Base-by-base conservation (phyloP, 2,329 filamentous ascomycete species). In the Calonectria pteridis region DNA sequence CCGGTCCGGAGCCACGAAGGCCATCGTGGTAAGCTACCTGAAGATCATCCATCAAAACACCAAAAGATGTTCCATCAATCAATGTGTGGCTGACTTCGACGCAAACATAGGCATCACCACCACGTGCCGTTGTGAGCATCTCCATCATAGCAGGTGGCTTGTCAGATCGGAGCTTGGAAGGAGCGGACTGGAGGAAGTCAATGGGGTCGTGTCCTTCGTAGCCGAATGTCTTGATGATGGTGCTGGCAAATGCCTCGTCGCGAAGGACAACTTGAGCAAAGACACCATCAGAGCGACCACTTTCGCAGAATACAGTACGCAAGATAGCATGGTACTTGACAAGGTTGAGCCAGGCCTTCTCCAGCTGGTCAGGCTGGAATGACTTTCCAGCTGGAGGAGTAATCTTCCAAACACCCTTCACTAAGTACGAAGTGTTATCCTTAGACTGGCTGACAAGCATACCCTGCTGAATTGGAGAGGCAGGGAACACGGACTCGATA, bases 61-160 rank as follows among this genome's bases (percentile, higher is more conserved):
- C 59, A 6, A 79, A 72, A 2, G 83, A 83, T 7, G 78, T 71
- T 6, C 81, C 83, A 16, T 85, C 83, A 3, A 80, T 77, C 20
- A 84, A 72, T 1, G 78, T 77, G 63, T 84, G 83, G 62, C 79
- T 84, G 51, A 84, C 80, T 23, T 84, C 83, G 7, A 85, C 69
- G 9, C 77, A 50, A 16, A 78, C 63, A 77, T 73, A 62, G 18
- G 53, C 55, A 50, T 58, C 71, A 29, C 13, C 76, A 67, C 46
- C 40, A 6, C 46, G 31, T 9, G 55, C n/a, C 2, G 55, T 62
- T 40, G 55, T 62, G 1, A 62, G 55, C 55, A 62, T 62, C 31
- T 62, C 55, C 55, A 62, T 62, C 55, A 62, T 62, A 18, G 55
- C 55, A 4, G 55, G 55, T 1, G 55, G 55, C 35, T 62, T 62